Percentiles rank a stretch among this genome's conserved stretches.
phyloP scores from a whole-genome alignment of 2,329 filamentous ascomycete species.

The Botrytis aclada region DNA sequence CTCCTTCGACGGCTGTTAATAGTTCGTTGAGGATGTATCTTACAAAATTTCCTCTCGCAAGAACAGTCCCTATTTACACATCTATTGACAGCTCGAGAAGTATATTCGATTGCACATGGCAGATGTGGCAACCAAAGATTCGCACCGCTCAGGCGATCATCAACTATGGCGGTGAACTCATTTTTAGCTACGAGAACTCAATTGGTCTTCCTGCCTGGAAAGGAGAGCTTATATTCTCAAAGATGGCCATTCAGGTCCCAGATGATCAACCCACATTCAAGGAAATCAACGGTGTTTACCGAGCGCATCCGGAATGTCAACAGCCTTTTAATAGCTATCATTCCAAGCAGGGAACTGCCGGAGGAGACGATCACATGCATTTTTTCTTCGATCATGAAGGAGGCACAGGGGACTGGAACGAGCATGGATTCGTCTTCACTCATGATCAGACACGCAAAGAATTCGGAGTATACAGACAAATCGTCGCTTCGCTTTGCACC shows the following conservation, averaged over 20 bases:
- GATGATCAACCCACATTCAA: slow-evolving; percentile 34
- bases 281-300: slow-evolving; percentile 45
- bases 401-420: slow-evolving; percentile 43
- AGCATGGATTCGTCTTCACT: slow-evolving; percentile 58
- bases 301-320: slow-evolving; percentile 53
- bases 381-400: slow-evolving; percentile 55
- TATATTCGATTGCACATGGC: slow-evolving; percentile 44
- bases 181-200: slow-evolving; percentile 23
- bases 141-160: slow-evolving; percentile 40
- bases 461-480: background rate
- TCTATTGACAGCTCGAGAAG: slow-evolving; percentile 19
- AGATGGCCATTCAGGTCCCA: background rate
- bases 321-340: slow-evolving; percentile 55
- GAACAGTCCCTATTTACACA: slow-evolving; percentile 41
- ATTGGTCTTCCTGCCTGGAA: background rate
- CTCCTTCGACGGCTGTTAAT: slow-evolving; percentile 35
- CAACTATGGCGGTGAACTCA: slow-evolving; percentile 36
- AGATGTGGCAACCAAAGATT: slow-evolving; percentile 43
- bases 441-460: slow-evolving; percentile 12
- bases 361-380: slow-evolving; percentile 41
- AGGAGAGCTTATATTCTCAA: background rate
- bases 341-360: slow-evolving; percentile 21
- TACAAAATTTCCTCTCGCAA: slow-evolving; percentile 46
- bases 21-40: slow-evolving; percentile 41
- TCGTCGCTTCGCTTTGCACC: background rate